A percentile compares a stretch with the other conserved stretches of the same genome.
Evolutionary conservation across 257 asterid genomes (phyloP).

Genomic region (Leonotis leonurus): DNA sequence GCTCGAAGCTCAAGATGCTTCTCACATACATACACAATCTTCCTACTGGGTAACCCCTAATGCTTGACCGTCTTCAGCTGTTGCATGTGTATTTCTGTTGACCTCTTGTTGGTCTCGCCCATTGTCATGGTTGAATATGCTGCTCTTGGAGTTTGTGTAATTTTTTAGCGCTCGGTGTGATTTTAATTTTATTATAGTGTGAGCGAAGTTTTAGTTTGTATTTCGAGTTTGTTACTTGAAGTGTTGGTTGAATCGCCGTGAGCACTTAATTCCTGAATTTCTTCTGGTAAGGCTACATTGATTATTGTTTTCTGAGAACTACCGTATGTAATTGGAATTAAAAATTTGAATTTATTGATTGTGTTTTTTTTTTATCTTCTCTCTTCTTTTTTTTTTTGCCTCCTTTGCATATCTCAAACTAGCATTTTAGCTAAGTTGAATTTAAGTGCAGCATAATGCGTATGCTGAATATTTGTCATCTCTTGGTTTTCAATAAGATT

Average conservation of each 20-base stretch:
- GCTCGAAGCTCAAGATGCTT: constrained; percentile 87
- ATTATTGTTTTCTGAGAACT: neutral
- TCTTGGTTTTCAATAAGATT: neutral
- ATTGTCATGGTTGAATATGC: neutral
- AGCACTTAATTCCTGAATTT: neutral
- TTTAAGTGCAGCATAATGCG: neutral
- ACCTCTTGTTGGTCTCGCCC: neutral
- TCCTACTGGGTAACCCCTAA: constrained; percentile 64
- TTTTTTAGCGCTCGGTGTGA: neutral
- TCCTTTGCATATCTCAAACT: neutral
- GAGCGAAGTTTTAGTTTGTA: neutral
- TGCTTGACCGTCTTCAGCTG: constrained; percentile 7
- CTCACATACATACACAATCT: constrained; percentile 68
- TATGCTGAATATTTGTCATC: neutral
- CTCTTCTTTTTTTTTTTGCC: neutral
- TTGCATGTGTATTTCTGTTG: constrained; percentile 15
- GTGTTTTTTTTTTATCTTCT: neutral
- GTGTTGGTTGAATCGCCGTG: neutral
- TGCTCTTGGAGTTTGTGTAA: neutral
- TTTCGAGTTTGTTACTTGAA: neutral
- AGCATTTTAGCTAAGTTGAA: neutral
- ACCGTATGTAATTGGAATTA: neutral
- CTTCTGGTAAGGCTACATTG: neutral
- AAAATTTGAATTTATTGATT: neutral
- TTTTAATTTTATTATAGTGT: neutral